Evolutionary conservation across 2,329 filamentous ascomycete genomes (phyloP).

Genomic region (Hypoxylon sp.): DNA sequence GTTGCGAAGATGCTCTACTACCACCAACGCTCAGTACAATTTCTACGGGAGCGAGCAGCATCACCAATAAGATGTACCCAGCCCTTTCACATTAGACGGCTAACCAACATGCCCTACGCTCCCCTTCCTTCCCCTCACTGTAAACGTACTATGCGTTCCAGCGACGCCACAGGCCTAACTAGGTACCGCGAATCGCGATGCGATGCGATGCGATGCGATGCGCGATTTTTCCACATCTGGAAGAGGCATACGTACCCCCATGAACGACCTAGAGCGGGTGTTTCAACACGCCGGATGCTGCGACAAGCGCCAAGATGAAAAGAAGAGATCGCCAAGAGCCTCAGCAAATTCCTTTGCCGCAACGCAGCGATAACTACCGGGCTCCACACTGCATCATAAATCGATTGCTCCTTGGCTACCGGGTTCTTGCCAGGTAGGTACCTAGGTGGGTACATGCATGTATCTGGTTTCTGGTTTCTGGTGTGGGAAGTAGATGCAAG

Average conservation of each 20-base stretch:
- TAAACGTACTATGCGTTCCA: not conserved
- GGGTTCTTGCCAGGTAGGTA: no score
- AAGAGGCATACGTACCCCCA: slow-evolving; percentile 20
- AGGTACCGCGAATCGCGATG: not conserved
- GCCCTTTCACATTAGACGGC: not conserved
- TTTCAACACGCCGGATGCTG: slow-evolving; percentile 36
- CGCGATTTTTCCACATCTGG: slow-evolving; percentile 9
- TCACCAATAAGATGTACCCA: not conserved
- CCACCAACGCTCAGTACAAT: not conserved
- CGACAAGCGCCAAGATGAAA: slow-evolving; percentile 37
- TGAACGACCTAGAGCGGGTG: slow-evolving; percentile 19
- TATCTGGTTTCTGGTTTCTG: not conserved
- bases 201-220: slow-evolving; percentile 19
- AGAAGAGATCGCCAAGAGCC: slow-evolving; percentile 36
- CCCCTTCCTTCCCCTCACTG: not conserved
- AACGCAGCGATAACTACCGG: slow-evolving; percentile 23
- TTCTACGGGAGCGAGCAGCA: not conserved
- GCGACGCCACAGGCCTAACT: not conserved
- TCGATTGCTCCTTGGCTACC: not conserved
- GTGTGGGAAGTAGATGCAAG: not conserved
- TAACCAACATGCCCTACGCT: not conserved
- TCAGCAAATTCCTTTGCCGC: slow-evolving; percentile 20
- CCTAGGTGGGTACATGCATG: no score
- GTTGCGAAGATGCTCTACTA: not conserved
- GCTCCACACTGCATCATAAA: slow-evolving; percentile 17